Evolutionary conservation across 768 basidiomycete species (phyloP).

Genomic region (Psilocybe cubensis): DNA sequence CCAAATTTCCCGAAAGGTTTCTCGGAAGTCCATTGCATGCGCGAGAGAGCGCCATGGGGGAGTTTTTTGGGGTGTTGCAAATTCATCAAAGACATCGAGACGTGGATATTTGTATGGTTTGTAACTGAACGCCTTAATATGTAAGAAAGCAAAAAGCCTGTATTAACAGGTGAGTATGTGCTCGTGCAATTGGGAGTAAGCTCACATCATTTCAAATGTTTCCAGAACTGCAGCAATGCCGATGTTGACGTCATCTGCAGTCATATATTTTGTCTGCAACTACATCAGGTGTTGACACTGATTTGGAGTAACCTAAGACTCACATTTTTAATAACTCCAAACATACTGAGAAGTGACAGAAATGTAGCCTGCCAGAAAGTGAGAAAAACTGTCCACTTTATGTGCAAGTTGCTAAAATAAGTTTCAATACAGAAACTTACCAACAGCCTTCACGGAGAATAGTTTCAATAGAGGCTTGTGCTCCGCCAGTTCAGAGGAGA

Average conservation of each 20-base stretch:
- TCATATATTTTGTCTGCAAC: slow-evolving; percentile 69
- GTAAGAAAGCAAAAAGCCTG: slow-evolving; percentile 69
- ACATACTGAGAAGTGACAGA: slow-evolving; percentile 56
- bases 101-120: slow-evolving; percentile 51
- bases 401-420: neutral
- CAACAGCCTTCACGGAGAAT: slow-evolving; percentile 74
- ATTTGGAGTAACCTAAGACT: too few relatives aligned
- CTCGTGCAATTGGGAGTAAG: slow-evolving; percentile 8
- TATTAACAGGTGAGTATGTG: slow-evolving; percentile 11
- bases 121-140: slow-evolving; percentile 76
- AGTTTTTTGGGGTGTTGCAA: slow-evolving; percentile 43
- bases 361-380: slow-evolving; percentile 79
- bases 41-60: slow-evolving; percentile 59
- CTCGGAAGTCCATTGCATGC: slow-evolving; percentile 71
- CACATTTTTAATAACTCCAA: slow-evolving; percentile 69
- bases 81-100: slow-evolving; percentile 23
- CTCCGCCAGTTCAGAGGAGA: slow-evolving; percentile 55
- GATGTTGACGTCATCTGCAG: slow-evolving; percentile 72
- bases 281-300: too few relatives aligned
- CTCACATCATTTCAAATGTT: slow-evolving; percentile 78
- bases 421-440: slow-evolving; percentile 35
- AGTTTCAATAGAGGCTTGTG: slow-evolving; percentile 69
- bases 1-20: slow-evolving; percentile 68
- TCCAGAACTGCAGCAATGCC: slow-evolving; percentile 71
- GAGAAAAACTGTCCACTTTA: slow-evolving; percentile 53